Conservation (phyloP, 129 eudicot genomes). For the Gnaphalium uliginosum region DNA sequence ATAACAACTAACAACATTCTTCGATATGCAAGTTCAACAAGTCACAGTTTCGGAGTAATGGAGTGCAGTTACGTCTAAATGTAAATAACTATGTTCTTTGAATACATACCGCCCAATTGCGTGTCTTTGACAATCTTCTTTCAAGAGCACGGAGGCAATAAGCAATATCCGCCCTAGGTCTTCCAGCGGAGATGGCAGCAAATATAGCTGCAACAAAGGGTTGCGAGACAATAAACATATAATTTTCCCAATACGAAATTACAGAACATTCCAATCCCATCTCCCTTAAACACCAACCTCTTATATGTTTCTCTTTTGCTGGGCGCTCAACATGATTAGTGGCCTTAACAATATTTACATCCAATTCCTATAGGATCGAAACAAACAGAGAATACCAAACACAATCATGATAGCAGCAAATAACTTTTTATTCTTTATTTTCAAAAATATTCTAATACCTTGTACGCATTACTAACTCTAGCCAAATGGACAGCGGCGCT, state of each 20-base stretch:
- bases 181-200: constrained; percentile 72
- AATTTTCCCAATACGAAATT: not conserved
- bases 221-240: not conserved
- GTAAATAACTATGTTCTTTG: not conserved
- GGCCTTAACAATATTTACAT: constrained; percentile 79
- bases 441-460: constrained; percentile 42
- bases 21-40: not conserved
- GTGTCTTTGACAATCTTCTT: constrained; percentile 76
- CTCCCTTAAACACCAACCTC: constrained; percentile 43
- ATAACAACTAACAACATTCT: not conserved
- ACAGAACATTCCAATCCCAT: not conserved
- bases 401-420: not conserved
- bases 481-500: constrained; percentile 87
- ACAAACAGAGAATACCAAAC: constrained; percentile 15
- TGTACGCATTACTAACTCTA: constrained; percentile 76
- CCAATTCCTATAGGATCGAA: constrained; percentile 52
- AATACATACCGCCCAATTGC: constrained; percentile 82
- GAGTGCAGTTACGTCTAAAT: not conserved
- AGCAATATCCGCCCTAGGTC: constrained; percentile 91
- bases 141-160: constrained; percentile 91
- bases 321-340: constrained; percentile 89
- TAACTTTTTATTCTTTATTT: not conserved
- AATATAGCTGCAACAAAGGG: constrained; percentile 60
- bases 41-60: not conserved
- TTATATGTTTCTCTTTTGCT: constrained; percentile 78